Base-by-base conservation (phyloP, 1,284 basidiomycete species). In the Trichosporon asahii region DNA sequence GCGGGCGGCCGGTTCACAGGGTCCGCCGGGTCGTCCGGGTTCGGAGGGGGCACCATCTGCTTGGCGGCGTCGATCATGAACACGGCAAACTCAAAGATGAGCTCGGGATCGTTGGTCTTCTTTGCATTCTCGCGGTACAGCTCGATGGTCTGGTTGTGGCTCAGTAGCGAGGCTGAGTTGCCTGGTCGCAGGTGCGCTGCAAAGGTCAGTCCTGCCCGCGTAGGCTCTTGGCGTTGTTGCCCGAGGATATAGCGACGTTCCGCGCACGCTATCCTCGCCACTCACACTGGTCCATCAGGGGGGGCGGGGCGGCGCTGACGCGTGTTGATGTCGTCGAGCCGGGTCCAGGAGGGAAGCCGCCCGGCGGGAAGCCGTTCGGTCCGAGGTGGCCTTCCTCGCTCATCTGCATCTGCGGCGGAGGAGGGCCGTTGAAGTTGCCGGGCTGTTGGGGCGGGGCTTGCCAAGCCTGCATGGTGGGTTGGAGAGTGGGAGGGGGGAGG, bases 61-160 rank as follows among this genome's bases (percentile, higher is more conserved):
- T 95, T 95, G 68, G 92, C 91, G 40, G 95, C 93, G 80, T 98
- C 97, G 78, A 99, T 91, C 92, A 98, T 95, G 86, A 99, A 98
- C 15, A 96, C 94, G 66, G 95, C 94, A 77, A 99, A 96, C 83
- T 99, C 96, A 85, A 96, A 99, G 81, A 96, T 96, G 70, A 98
- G 86, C 80, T 97, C 93, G 0, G 96, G 95, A 83, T 99, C 95
- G 85, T 98, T 95, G 0, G 95, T 97, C 86, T 98, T 99, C 85
- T 97, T 98, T 29, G 96, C 96, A 82, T 99, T 99, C 64, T 91
- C 89, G 57, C 97, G 91, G 86, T 99, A 99, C 70, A 97, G 90
- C 83, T 98, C 94, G 71, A 99, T 89, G 2, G 96, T 99, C 76
- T 93, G 93, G 83, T 94, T 93, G 84, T 98, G 93, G 1, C 93